Percentiles rank a stretch among this genome's conserved stretches.
phyloP scores from a whole-genome alignment of 2,329 filamentous ascomycete species.

The Lojkania enalia region DNA sequence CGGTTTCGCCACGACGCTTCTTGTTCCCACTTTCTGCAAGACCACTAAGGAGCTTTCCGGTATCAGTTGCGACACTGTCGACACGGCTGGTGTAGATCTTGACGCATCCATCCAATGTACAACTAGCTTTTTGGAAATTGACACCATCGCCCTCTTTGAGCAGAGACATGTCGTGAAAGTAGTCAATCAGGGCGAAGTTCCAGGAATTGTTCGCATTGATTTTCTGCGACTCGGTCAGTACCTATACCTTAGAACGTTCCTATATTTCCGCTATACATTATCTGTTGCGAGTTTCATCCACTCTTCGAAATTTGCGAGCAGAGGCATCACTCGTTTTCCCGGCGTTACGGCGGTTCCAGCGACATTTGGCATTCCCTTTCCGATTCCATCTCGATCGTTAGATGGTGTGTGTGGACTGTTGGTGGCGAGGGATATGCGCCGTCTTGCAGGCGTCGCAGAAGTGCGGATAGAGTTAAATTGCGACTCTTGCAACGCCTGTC shows the following conservation, averaged over 20 bases:
- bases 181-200: slow-evolving; percentile 99
- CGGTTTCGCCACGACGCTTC: slow-evolving; percentile 46
- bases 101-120: slow-evolving; percentile 94
- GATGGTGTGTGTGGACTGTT: slow-evolving; percentile 56
- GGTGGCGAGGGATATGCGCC: slow-evolving; percentile 60
- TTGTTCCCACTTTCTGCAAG: slow-evolving; percentile 81
- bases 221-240: slow-evolving; percentile 41
- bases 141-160: slow-evolving; percentile 95
- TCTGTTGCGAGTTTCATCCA: slow-evolving; percentile 99
- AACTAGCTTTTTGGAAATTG: slow-evolving; percentile 98
- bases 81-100: slow-evolving; percentile 99
- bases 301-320: slow-evolving; percentile 97
- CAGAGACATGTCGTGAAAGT: slow-evolving; percentile 98
- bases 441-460: slow-evolving; percentile 73
- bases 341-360: slow-evolving; percentile 81
- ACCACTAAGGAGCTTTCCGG: slow-evolving; percentile 89
- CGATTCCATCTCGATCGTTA: slow-evolving; percentile 55
- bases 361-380: slow-evolving; percentile 62
- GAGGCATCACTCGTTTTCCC: slow-evolving; percentile 85
- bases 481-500: slow-evolving; percentile 84
- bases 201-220: slow-evolving; percentile 98
- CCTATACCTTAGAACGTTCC: background rate
- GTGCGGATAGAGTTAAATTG: slow-evolving; percentile 92
- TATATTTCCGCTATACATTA: slow-evolving; percentile 58
- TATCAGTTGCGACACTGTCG: slow-evolving; percentile 97